A percentile compares a stretch with the other conserved stretches of the same genome.
These are phyloP conservation scores for Limtongia smithiae DNA, from an alignment of 805 yeast genomes.

Conservation along the genomic window DNA sequence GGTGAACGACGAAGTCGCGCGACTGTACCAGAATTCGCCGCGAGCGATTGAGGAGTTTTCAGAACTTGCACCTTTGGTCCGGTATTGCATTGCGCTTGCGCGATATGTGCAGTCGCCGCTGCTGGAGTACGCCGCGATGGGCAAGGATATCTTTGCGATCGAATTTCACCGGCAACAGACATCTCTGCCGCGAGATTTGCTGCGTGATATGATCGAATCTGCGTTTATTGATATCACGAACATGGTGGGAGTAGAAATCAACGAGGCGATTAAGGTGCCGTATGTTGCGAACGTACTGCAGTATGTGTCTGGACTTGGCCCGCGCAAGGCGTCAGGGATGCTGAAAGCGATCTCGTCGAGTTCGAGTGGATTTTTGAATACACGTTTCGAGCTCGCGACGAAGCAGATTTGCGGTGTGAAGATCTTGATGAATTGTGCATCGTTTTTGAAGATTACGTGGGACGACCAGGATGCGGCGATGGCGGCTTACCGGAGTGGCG, in stretches of 20 bases:
- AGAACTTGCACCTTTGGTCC: slow-evolving; percentile 73
- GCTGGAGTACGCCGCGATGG: slow-evolving; percentile 78
- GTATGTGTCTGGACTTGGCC: slow-evolving; percentile 88
- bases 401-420: slow-evolving; percentile 73
- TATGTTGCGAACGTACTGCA: slow-evolving; percentile 69
- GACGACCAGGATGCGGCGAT: slow-evolving; percentile 50
- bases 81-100: slow-evolving; percentile 85
- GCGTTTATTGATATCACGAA: slow-evolving; percentile 87
- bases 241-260: slow-evolving; percentile 89
- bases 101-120: slow-evolving; percentile 92
- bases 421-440: slow-evolving; percentile 86
- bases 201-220: slow-evolving; percentile 66
- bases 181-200: slow-evolving; percentile 58
- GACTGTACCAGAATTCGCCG: slow-evolving; percentile 75
- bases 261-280: slow-evolving; percentile 76
- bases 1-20: slow-evolving; percentile 91
- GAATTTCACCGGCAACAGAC: slow-evolving; percentile 65
- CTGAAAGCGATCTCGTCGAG: slow-evolving; percentile 68
- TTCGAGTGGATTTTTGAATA: slow-evolving; percentile 57
- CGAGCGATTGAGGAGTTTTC: slow-evolving; percentile 76
- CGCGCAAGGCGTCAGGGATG: slow-evolving; percentile 87
- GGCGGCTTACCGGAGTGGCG: slow-evolving; percentile 50
- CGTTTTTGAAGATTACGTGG: slow-evolving; percentile 76
- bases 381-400: slow-evolving; percentile 79
- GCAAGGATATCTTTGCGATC: slow-evolving; percentile 69